Evolutionary conservation across 257 asterid genomes (phyloP).

Genomic region (Solanum boliviense): DNA sequence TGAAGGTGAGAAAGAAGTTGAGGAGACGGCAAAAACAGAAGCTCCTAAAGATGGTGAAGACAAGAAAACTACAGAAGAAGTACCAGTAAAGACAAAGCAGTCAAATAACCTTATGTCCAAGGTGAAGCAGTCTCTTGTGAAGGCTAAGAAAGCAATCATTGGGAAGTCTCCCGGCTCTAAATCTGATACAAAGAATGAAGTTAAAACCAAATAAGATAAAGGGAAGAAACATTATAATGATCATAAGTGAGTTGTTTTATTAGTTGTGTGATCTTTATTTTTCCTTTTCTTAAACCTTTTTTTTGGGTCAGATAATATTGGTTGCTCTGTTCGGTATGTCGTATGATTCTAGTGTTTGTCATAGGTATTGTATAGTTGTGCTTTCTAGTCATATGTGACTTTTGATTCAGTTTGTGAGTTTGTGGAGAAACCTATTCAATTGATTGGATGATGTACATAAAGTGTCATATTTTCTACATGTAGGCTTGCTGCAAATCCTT

Average conservation of each 20-base stretch:
- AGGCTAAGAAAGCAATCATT: slow-evolving; percentile 83
- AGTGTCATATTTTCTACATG: not conserved
- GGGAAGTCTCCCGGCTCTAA: slow-evolving; percentile 67
- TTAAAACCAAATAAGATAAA: slow-evolving; percentile 16
- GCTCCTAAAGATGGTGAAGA: slow-evolving; percentile 18
- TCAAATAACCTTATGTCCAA: slow-evolving; percentile 53
- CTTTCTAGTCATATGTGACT: slow-evolving; percentile 13
- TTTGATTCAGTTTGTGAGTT: slow-evolving; percentile 37
- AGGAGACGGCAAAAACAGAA: slow-evolving; percentile 15
- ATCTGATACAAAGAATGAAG: slow-evolving; percentile 37
- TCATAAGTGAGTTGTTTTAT: slow-evolving; percentile 13
- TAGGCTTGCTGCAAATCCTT: not conserved
- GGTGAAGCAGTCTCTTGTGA: slow-evolving; percentile 79
- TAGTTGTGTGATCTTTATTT: slow-evolving; percentile 29
- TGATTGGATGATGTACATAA: slow-evolving; percentile 32
- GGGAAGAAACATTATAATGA: not conserved
- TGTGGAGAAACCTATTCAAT: slow-evolving; percentile 23
- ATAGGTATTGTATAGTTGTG: slow-evolving; percentile 17
- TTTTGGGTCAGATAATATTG: not conserved
- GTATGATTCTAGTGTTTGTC: not conserved
- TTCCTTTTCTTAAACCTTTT: slow-evolving; percentile 11
- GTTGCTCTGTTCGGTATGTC: not conserved
- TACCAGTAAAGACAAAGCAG: slow-evolving; percentile 46
- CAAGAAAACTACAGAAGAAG: slow-evolving; percentile 29
- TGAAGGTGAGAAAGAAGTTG: slow-evolving; percentile 19